Conservation (phyloP, 2,329 filamentous ascomycete species). For the Fusarium nurragi region DNA sequence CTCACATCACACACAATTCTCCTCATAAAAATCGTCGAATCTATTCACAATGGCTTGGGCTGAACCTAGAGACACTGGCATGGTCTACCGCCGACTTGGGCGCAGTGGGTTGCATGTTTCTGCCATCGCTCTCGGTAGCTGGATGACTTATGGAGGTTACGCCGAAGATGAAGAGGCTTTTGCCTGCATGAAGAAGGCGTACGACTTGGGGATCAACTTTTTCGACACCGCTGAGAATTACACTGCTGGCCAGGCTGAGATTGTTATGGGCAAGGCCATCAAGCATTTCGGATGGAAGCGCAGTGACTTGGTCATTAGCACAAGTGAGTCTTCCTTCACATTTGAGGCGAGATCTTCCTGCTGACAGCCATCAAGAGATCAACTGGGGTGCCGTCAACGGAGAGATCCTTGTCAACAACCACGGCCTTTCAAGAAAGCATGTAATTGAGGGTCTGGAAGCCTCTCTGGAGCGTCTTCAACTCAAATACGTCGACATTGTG, state of each 20-base stretch:
- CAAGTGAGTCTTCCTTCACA: conserved; percentile 51
- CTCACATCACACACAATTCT: neutral
- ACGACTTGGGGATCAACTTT: conserved; percentile 69
- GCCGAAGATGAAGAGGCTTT: conserved; percentile 70
- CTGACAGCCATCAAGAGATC: conserved; percentile 54
- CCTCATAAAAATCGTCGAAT: conserved; percentile 7
- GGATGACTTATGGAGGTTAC: conserved; percentile 74
- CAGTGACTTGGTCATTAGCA: conserved; percentile 68
- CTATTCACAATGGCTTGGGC: conserved; percentile 52
- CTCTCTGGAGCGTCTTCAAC: conserved; percentile 65
- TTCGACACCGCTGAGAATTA: conserved; percentile 71
- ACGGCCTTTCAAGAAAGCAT: conserved; percentile 73
- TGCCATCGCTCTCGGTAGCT: conserved; percentile 70
- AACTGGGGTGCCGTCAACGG: conserved; percentile 72
- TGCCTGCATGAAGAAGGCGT: conserved; percentile 70
- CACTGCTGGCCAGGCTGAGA: conserved; percentile 68
- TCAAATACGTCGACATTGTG: conserved; percentile 73
- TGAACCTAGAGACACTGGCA: conserved; percentile 57
- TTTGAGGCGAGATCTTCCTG: neutral
- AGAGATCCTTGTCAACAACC: conserved; percentile 70
- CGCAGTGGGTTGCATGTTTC: conserved; percentile 73
- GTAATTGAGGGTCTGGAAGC: conserved; percentile 65
- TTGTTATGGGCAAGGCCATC: conserved; percentile 71
- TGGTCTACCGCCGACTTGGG: conserved; percentile 55
- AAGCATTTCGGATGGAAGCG: conserved; percentile 69